These are phyloP conservation scores for Arachis monticola DNA, from an alignment of 331 rosid species.

Conservation along the genomic window DNA sequence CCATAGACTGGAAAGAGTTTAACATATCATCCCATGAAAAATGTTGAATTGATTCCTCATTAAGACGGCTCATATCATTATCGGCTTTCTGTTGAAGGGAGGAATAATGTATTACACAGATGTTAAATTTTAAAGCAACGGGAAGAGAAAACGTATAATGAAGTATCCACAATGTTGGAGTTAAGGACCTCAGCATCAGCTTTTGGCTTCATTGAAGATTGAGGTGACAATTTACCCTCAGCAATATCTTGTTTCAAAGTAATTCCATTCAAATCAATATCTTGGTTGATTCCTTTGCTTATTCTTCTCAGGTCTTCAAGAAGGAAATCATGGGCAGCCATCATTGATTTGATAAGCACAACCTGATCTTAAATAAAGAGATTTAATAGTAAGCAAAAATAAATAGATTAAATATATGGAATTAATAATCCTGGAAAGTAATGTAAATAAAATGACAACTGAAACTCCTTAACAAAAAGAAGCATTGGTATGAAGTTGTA, in stretches of 20 bases:
- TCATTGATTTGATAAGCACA: slow-evolving; percentile 64
- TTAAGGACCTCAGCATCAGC: slow-evolving; percentile 65
- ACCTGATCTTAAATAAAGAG: slow-evolving; percentile 38
- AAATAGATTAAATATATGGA: neutral
- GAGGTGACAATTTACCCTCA: slow-evolving; percentile 46
- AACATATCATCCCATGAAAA: slow-evolving; percentile 53
- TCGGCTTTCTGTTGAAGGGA: slow-evolving; percentile 50
- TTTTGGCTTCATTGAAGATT: slow-evolving; percentile 48
- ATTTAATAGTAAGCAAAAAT: slow-evolving; percentile 22
- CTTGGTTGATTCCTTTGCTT: slow-evolving; percentile 68
- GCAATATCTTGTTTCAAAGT: slow-evolving; percentile 56
- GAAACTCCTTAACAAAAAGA: slow-evolving; percentile 1
- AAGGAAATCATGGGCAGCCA: slow-evolving; percentile 66
- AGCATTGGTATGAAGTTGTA: neutral
- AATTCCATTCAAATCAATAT: slow-evolving; percentile 71
- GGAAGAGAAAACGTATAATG: slow-evolving; percentile 28
- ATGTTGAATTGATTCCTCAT: slow-evolving; percentile 44
- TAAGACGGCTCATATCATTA: slow-evolving; percentile 37
- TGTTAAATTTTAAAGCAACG: slow-evolving; percentile 28
- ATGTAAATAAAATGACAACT: slow-evolving; percentile 14
- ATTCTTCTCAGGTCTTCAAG: slow-evolving; percentile 76
- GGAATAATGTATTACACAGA: slow-evolving; percentile 13
- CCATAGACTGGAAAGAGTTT: slow-evolving; percentile 57
- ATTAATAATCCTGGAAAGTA: neutral
- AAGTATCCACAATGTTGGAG: slow-evolving; percentile 37